A percentile compares a stretch with the other conserved stretches of the same genome.
These are phyloP conservation scores for Clonostachys chloroleuca DNA, from an alignment of 2,329 filamentous ascomycete species.

Conservation along the genomic window DNA sequence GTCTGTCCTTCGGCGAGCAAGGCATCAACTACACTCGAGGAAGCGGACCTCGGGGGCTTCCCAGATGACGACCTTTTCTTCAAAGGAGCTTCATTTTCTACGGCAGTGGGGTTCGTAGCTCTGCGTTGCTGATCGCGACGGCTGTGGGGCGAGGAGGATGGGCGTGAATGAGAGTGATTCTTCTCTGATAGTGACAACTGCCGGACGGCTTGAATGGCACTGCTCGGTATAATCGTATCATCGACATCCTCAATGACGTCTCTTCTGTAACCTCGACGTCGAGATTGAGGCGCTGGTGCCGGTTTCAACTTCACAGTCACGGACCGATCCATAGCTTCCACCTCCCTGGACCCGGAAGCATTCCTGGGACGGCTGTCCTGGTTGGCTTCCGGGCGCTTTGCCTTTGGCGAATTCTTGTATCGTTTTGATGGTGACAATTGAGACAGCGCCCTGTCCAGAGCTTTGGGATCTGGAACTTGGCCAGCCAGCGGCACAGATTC, in stretches of 20 bases:
- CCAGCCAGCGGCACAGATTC: slow-evolving; percentile 15
- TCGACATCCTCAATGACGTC: slow-evolving; percentile 35
- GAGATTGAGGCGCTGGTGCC: slow-evolving; percentile 43
- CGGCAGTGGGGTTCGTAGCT: too few species aligned
- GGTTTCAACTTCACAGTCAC: slow-evolving; percentile 44
- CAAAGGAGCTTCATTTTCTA: too few species aligned
- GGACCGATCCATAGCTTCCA: slow-evolving; percentile 47
- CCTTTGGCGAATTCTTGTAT: not conserved
- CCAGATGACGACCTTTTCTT: slow-evolving; percentile 41
- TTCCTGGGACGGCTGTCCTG: slow-evolving; percentile 48
- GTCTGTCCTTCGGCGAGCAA: slow-evolving; percentile 45
- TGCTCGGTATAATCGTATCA: slow-evolving; percentile 40
- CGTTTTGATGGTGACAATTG: slow-evolving; percentile 30
- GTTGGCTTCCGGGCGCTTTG: slow-evolving; percentile 15
- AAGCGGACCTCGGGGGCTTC: slow-evolving; percentile 48
- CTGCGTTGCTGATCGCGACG: slow-evolving; percentile 3
- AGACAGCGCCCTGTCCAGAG: slow-evolving; percentile 35
- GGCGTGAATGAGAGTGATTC: slow-evolving; percentile 6
- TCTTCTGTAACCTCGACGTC: slow-evolving; percentile 27
- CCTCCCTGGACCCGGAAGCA: slow-evolving; percentile 45
- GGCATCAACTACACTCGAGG: slow-evolving; percentile 54
- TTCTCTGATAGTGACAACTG: slow-evolving; percentile 44
- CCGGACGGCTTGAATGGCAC: slow-evolving; percentile 44
- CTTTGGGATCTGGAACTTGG: slow-evolving; percentile 16
- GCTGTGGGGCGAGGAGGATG: slow-evolving; percentile 25